phyloP scores from a whole-genome alignment of 768 basidiomycete species.

The Tricholoma flavovirens region DNA sequence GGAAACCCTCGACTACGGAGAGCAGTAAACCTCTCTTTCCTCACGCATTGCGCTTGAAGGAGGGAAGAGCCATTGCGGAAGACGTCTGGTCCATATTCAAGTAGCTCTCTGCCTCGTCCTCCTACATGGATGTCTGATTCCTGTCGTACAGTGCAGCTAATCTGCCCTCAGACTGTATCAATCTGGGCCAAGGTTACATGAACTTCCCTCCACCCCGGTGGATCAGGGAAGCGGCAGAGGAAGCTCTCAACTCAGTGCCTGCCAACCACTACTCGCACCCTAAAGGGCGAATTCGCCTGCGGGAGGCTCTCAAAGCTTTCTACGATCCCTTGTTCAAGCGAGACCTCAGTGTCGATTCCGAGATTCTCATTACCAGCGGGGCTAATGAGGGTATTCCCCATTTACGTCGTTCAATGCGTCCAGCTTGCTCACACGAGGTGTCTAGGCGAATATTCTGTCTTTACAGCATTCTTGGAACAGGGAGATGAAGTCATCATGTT shows the following conservation, averaged over 20 bases:
- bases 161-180: conserved; percentile 87
- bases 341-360: conserved; percentile 73
- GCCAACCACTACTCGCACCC: conserved; percentile 91
- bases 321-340: conserved; percentile 68
- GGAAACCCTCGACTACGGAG: conserved; percentile 25
- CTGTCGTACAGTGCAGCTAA: conserved; percentile 61
- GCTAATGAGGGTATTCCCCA: conserved; percentile 83
- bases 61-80: conserved; percentile 71
- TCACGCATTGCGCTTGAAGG: conserved; percentile 64
- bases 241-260: conserved; percentile 55
- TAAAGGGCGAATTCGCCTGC: conserved; percentile 79
- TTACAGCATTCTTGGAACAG: conserved; percentile 83
- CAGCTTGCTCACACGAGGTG: neutral
- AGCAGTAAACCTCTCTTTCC: conserved; percentile 44
- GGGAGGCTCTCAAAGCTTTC: conserved; percentile 79
- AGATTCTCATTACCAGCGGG: conserved; percentile 93
- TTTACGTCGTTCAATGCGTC: neutral
- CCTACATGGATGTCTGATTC: conserved; percentile 6
- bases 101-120: conserved; percentile 32
- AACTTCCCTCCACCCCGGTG: conserved; percentile 83
- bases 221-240: conserved; percentile 68
- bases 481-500: conserved; percentile 99
- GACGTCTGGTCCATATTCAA: conserved; percentile 95
- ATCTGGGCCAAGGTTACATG: conserved; percentile 95
- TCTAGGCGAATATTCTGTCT: conserved; percentile 88